A percentile compares a stretch with the other conserved stretches of the same genome.
Evolutionary conservation across 805 yeast genomes (phyloP).

Genomic region (Ascoidea asiatica): DNA sequence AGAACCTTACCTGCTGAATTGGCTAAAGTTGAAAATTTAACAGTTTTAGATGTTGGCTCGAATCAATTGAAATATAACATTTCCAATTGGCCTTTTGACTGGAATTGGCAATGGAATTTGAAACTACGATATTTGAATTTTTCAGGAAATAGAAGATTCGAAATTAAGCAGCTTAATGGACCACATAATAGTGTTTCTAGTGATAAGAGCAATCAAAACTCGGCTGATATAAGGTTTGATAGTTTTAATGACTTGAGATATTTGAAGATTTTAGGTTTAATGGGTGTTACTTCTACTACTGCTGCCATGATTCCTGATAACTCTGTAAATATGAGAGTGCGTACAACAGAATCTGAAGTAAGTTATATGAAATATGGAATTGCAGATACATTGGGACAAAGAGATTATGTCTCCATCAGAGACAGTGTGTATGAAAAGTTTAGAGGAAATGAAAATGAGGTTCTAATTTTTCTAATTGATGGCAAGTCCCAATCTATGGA

Average conservation of each 20-base stretch:
- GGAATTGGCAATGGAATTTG: conserved; percentile 89
- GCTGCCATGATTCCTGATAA: conserved; percentile 84
- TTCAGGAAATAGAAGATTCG: conserved; percentile 84
- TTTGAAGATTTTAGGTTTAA: conserved; percentile 63
- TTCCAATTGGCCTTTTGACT: conserved; percentile 87
- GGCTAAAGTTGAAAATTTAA: conserved; percentile 47
- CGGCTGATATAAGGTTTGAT: not conserved
- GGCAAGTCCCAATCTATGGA: conserved; percentile 33
- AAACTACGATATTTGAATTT: conserved; percentile 68
- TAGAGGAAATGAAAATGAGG: conserved; percentile 73
- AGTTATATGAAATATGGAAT: conserved; percentile 77
- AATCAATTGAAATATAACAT: conserved; percentile 83
- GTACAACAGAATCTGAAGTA: conserved; percentile 78
- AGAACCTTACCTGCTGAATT: conserved; percentile 82
- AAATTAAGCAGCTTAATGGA: conserved; percentile 53
- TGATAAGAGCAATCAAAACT: conserved; percentile 26
- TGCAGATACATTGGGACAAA: conserved; percentile 67
- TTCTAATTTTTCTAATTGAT: conserved; percentile 68
- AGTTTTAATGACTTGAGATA: conserved; percentile 64
- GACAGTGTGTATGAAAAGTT: conserved; percentile 82
- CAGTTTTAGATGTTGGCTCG: conserved; percentile 77
- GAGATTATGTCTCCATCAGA: conserved; percentile 51
- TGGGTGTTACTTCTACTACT: conserved; percentile 80
- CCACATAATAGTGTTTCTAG: conserved; percentile 23
- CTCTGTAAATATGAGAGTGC: conserved; percentile 61